These are phyloP conservation scores for Alternaria postmessia DNA, from an alignment of 2,329 filamentous ascomycete species.

Conservation along the genomic window DNA sequence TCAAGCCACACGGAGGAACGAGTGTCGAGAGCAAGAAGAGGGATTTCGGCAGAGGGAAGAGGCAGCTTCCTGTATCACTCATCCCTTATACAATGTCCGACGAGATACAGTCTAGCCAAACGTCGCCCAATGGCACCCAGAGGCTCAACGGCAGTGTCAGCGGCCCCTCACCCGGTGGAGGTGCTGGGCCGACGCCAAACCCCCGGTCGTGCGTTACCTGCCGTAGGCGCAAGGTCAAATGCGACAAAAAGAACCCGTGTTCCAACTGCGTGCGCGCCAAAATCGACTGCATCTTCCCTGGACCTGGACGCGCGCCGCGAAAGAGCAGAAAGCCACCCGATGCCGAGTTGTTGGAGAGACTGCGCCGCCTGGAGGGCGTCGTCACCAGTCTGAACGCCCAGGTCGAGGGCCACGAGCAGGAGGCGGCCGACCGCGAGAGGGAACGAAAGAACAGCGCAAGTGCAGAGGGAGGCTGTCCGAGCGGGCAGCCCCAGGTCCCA, in stretches of 20 bases:
- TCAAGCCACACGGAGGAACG: slow-evolving; percentile 8
- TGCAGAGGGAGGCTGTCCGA: slow-evolving; percentile 16
- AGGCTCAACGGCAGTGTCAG: slow-evolving; percentile 27
- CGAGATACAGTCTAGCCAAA: slow-evolving; percentile 25
- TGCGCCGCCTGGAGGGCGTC: slow-evolving; percentile 78
- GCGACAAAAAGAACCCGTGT: slow-evolving; percentile 80
- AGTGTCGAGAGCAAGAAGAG: slow-evolving; percentile 3
- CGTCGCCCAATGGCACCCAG: slow-evolving; percentile 29
- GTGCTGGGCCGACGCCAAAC: slow-evolving; percentile 26
- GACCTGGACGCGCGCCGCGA: slow-evolving; percentile 75
- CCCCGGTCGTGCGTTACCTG: slow-evolving; percentile 50
- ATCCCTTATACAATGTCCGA: slow-evolving; percentile 35
- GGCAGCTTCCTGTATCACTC: not conserved
- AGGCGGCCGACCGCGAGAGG: slow-evolving; percentile 39
- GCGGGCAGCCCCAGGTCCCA: not conserved
- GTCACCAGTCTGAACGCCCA: slow-evolving; percentile 66
- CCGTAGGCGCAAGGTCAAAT: slow-evolving; percentile 70
- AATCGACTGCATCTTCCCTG: slow-evolving; percentile 77
- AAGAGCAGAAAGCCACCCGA: slow-evolving; percentile 73
- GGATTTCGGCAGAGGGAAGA: not conserved
- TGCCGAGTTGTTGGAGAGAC: slow-evolving; percentile 74
- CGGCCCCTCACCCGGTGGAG: slow-evolving; percentile 21
- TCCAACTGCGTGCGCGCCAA: slow-evolving; percentile 75
- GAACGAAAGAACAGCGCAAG: slow-evolving; percentile 23
- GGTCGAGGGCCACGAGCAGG: slow-evolving; percentile 48